These are phyloP conservation scores for Balakata baccata DNA, from an alignment of 345 rosid genomes.

Conservation along the genomic window DNA sequence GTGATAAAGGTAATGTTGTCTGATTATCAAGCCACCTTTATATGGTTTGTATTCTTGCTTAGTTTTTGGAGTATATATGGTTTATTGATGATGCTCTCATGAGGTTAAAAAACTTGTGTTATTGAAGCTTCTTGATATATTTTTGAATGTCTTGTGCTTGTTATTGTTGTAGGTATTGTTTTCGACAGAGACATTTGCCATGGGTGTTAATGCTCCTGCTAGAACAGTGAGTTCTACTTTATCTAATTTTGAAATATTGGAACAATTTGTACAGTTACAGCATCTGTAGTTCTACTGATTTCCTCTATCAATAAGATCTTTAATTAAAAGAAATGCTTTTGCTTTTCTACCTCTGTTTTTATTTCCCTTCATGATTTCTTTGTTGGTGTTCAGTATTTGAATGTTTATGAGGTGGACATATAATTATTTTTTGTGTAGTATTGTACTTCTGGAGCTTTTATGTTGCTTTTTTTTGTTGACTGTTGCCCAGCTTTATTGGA, in stretches of 20 bases:
- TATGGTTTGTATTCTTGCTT: neutral
- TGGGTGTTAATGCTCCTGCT: conserved; percentile 99
- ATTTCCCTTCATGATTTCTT: neutral
- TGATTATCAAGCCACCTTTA: neutral
- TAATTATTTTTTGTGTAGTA: neutral
- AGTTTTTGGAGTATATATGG: neutral
- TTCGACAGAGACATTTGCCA: conserved; percentile 98
- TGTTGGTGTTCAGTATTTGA: neutral
- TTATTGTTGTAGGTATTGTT: conserved; percentile 66
- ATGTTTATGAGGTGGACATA: neutral
- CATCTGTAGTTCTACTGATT: neutral
- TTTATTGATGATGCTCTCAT: neutral
- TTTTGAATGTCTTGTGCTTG: conserved; percentile 15
- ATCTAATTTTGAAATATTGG: neutral
- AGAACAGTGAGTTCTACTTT: conserved; percentile 67
- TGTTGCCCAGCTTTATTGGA: neutral
- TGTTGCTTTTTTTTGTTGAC: neutral
- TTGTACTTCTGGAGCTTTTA: neutral
- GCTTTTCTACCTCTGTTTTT: neutral
- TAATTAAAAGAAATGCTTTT: neutral
- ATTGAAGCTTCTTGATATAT: neutral
- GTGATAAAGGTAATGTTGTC: conserved; percentile 72
- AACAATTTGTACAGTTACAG: neutral
- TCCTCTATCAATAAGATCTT: neutral
- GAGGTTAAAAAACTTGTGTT: conserved; percentile 3